Percentiles rank a stretch among this genome's conserved stretches.
Conservation (phyloP, 208 protist species). For the Acanthamoeba royreba region DNA sequence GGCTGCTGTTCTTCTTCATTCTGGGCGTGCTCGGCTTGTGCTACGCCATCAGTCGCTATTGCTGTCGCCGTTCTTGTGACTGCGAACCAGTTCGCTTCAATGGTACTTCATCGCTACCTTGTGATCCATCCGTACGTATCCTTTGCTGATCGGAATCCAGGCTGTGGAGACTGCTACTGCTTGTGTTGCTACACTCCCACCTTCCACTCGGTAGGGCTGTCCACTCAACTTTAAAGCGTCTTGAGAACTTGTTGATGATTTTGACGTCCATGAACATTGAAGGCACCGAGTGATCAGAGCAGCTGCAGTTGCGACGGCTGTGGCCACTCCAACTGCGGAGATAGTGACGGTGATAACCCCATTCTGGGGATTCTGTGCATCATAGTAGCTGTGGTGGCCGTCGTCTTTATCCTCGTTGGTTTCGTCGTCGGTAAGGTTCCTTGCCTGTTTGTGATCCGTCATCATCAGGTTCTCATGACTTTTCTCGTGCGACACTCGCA, state of each 20-base stretch:
- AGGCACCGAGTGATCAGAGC: too few relatives aligned
- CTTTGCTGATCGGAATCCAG: too few relatives aligned
- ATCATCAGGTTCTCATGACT: too few relatives aligned
- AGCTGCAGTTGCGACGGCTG: background rate
- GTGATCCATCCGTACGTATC: background rate
- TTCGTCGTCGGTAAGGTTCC: background rate
- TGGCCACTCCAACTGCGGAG: too few relatives aligned
- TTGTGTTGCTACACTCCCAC: background rate
- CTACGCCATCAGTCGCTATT: background rate
- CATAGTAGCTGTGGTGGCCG: background rate
- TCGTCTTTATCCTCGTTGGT: background rate
- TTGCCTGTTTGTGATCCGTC: background rate
- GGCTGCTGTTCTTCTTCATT: slow-evolving; percentile 18
- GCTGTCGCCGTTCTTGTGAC: background rate
- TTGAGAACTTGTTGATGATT: too few relatives aligned
- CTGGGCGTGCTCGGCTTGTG: background rate
- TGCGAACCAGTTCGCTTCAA: background rate
- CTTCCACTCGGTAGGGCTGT: background rate
- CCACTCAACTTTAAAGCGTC: too few relatives aligned
- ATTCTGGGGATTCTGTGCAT: background rate
- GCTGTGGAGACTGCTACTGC: background rate
- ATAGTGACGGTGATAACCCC: too few relatives aligned
- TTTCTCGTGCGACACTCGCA: too few relatives aligned
- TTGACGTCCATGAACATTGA: too few relatives aligned
- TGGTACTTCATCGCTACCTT: too few relatives aligned